phyloP scores from a whole-genome alignment of 805 yeast species.

The Brettanomyces anomalus region DNA sequence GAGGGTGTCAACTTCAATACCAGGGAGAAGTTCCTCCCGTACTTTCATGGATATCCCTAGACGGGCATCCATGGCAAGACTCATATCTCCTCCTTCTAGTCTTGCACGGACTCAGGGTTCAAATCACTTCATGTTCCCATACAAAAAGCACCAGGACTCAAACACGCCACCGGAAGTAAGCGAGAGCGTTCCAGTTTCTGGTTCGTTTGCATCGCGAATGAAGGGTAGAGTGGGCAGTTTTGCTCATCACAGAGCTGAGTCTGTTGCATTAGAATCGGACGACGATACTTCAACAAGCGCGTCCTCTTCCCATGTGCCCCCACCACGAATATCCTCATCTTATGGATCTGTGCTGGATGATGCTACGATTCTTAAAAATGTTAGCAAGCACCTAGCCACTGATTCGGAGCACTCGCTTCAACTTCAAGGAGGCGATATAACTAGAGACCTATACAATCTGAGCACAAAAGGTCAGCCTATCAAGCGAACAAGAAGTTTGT shows the following conservation, averaged over 20 bases:
- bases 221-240: not conserved
- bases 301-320: not conserved
- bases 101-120: slow-evolving; percentile 7
- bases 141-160: slow-evolving; percentile 11
- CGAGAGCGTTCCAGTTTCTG: not conserved
- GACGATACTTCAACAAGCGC: slow-evolving; percentile 1
- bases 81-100: slow-evolving; percentile 22
- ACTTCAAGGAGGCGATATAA: slow-evolving; percentile 43
- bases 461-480: slow-evolving; percentile 5
- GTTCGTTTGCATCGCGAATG: not conserved
- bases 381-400: slow-evolving; percentile 30
- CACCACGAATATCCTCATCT: slow-evolving; percentile 10
- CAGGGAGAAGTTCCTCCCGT: not conserved
- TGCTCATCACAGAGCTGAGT: slow-evolving; percentile 4
- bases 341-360: slow-evolving; percentile 24
- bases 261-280: slow-evolving; percentile 16
- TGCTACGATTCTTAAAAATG: slow-evolving; percentile 24
- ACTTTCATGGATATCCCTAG: slow-evolving; percentile 13
- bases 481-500: slow-evolving; percentile 21
- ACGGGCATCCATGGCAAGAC: slow-evolving; percentile 26
- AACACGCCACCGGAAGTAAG: slow-evolving; percentile 12
- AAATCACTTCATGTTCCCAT: slow-evolving; percentile 5
- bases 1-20: slow-evolving; percentile 4
- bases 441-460: slow-evolving; percentile 35
- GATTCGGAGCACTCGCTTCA: slow-evolving; percentile 26